These are phyloP conservation scores for Fusarium globosum DNA, from an alignment of 2,329 filamentous ascomycete species.

Conservation along the genomic window DNA sequence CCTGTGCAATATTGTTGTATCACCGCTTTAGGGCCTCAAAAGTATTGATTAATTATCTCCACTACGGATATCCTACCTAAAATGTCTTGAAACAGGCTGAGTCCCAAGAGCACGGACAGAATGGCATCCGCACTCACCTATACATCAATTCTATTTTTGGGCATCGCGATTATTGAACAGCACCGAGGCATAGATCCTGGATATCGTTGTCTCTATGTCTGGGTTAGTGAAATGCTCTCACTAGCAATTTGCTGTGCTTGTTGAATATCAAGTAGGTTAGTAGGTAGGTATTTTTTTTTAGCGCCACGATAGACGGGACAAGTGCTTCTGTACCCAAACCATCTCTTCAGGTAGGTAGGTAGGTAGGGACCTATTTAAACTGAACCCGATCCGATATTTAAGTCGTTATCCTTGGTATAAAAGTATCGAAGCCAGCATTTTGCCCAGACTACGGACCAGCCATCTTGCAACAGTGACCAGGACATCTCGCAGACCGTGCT, in stretches of 20 bases:
- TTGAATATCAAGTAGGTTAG: not conserved
- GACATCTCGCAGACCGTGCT: not conserved
- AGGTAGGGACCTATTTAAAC: not conserved
- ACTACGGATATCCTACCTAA: not conserved
- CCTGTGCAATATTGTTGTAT: not conserved
- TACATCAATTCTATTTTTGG: constrained; percentile 1
- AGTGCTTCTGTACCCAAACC: not conserved
- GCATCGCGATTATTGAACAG: not conserved
- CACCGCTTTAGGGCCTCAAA: not conserved
- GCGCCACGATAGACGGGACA: constrained; percentile 13
- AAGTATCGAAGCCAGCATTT: not conserved
- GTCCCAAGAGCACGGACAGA: not conserved
- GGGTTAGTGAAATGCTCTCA: not conserved
- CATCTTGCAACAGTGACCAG: not conserved
- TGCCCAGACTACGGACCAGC: not conserved
- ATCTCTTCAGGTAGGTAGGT: not conserved
- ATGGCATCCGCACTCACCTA: not conserved
- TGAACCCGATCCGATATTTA: not conserved
- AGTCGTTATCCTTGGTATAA: constrained; percentile 1
- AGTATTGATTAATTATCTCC: not conserved
- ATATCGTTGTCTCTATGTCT: not conserved
- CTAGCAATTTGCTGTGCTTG: not conserved
- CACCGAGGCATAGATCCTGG: not conserved
- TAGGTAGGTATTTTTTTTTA: constrained; percentile 5
- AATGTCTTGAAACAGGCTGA: not conserved